Base-by-base conservation (phyloP, 2,329 filamentous ascomycete genomes). In the Pleoardoris graminearum region DNA sequence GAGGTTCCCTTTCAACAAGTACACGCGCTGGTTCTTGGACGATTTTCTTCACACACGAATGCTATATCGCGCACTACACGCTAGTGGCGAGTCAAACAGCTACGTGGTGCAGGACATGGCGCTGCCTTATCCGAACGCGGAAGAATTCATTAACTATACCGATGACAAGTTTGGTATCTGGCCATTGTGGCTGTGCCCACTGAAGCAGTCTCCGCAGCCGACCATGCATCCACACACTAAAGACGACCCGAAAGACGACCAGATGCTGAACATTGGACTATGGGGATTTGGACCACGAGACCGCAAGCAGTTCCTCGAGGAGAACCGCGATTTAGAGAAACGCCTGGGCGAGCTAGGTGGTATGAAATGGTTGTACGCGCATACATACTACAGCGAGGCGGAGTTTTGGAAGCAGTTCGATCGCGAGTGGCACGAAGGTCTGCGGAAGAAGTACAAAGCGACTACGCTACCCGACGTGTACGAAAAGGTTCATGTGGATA, bases 341-440 rank as follows among this genome's bases (percentile, higher is more conserved):
- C 83, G 81, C 49, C 76, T 88, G 0, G 77, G 78, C 7, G 79
- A 82, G 22, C 76, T 86, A 6, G 77, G 81, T 2, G 87, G 87
- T 5, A 85, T 84, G 76, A 89, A 89, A 71, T 88, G 85, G 77
- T 72, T 90, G 1, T 90, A 90, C 57, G 85, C 85, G 0, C 85
- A 89, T 51, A 83, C 84, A 0, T 89, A 85, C 69, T 88, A 88
- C 67, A 82, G 79, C 3, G 82, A 87, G 65, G 79, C 82, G 0
- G 86, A 89, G 58, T 90, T 90, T 66, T 89, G 86, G 86, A 68
- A 75, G 8, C 77, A 82, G 48, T 89, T 88, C 55, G 81, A 87
- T 64, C 75, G 78, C 32, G 61, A 73, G 7, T 82, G 82, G 63
- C 88, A 89, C 55, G 81, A 87, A 38, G 68, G 65, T 2, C 70